These are phyloP conservation scores for Platismatia glauca DNA, from an alignment of 495 filamentous ascomycete genomes.

Conservation along the genomic window DNA sequence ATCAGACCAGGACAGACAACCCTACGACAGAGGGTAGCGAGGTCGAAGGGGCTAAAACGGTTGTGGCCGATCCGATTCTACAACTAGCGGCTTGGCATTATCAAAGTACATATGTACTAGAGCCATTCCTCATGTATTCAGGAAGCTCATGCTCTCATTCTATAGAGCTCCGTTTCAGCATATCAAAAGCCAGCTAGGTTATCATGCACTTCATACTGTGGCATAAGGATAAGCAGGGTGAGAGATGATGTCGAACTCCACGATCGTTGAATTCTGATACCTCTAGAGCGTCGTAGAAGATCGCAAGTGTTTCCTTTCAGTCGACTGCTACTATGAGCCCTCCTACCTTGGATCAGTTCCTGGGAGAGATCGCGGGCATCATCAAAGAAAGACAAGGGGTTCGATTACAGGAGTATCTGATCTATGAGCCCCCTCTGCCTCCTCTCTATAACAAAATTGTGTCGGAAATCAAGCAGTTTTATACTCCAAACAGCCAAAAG, in stretches of 20 bases:
- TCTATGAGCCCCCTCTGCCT: conserved; percentile 56
- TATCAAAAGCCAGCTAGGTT: too few relatives aligned
- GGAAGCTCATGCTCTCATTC: too few relatives aligned
- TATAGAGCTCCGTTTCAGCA: too few relatives aligned
- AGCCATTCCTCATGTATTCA: too few relatives aligned
- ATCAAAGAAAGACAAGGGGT: conserved; percentile 46
- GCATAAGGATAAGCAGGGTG: too few relatives aligned
- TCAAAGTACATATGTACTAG: too few relatives aligned
- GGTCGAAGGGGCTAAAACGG: background rate
- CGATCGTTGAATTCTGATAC: background rate
- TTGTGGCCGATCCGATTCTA: too few relatives aligned
- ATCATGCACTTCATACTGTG: background rate
- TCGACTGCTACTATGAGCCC: conserved; percentile 27
- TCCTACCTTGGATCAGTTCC: conserved; percentile 47
- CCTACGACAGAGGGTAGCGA: too few relatives aligned
- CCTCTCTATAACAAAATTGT: conserved; percentile 60
- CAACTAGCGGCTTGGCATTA: background rate
- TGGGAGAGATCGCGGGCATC: conserved; percentile 44
- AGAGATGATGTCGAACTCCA: background rate
- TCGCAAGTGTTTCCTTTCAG: background rate
- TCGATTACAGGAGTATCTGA: conserved; percentile 48
- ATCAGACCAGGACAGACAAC: too few relatives aligned
- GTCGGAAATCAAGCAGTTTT: conserved; percentile 51
- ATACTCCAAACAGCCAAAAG: conserved; percentile 39
- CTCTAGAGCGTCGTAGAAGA: background rate